Evolutionary conservation across 768 basidiomycete species (phyloP).

Genomic region (Holtermanniella nyarrowii): DNA sequence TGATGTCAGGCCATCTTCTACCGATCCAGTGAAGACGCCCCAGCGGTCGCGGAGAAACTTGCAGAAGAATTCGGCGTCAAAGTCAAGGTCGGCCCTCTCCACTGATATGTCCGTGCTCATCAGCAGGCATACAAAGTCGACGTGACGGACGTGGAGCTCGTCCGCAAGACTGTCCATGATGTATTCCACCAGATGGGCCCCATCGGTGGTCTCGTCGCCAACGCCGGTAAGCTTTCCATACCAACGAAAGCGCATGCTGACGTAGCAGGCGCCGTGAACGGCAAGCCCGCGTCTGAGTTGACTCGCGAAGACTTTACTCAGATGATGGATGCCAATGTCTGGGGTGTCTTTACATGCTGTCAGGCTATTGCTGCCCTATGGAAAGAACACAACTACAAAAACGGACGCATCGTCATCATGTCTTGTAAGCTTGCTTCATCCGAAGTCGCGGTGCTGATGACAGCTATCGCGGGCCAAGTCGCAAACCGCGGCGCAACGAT

Average conservation of each 20-base stretch:
- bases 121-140: slow-evolving; percentile 31
- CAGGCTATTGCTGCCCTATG: slow-evolving; percentile 31
- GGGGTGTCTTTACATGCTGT: slow-evolving; percentile 29
- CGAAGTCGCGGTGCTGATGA: too few species aligned
- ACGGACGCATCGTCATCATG: slow-evolving; percentile 34
- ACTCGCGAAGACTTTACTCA: slow-evolving; percentile 30
- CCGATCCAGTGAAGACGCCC: slow-evolving; percentile 20
- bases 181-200: slow-evolving; percentile 34
- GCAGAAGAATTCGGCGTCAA: slow-evolving; percentile 28
- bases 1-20: slow-evolving; percentile 22
- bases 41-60: slow-evolving; percentile 27
- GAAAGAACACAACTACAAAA: slow-evolving; percentile 33
- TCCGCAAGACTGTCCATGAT: slow-evolving; percentile 21
- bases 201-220: slow-evolving; percentile 33
- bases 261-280: slow-evolving; percentile 7
- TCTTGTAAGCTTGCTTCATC: slow-evolving; percentile 32
- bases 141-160: slow-evolving; percentile 24
- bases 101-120: too few species aligned
- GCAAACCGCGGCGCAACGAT: slow-evolving; percentile 24
- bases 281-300: slow-evolving; percentile 31
- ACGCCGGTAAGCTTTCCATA: slow-evolving; percentile 21
- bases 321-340: slow-evolving; percentile 28
- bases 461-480: slow-evolving; percentile 27
- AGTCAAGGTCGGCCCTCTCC: too few species aligned
- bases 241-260: not conserved